These are phyloP conservation scores for Drechmeria coniospora DNA, from an alignment of 2,329 filamentous ascomycete species.

Conservation along the genomic window DNA sequence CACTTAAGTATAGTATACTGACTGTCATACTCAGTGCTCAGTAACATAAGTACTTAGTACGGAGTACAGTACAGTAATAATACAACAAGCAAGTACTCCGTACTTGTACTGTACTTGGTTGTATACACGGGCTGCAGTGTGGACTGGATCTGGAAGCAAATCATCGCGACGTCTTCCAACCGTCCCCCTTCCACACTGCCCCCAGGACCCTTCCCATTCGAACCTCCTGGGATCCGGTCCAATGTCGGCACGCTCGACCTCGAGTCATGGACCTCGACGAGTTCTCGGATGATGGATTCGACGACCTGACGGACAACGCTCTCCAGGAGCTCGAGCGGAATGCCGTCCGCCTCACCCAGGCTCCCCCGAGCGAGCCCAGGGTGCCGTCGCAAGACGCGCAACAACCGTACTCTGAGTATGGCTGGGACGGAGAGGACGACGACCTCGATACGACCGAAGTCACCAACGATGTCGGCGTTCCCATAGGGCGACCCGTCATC, in stretches of 20 bases:
- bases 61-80: no score
- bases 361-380: slow-evolving; percentile 15
- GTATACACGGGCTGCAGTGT: no score
- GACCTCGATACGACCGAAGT: slow-evolving; percentile 44
- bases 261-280: slow-evolving; percentile 32
- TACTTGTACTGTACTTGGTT: no score
- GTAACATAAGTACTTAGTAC: no score
- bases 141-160: no score
- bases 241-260: slow-evolving; percentile 5
- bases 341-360: slow-evolving; percentile 46
- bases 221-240: slow-evolving; percentile 5
- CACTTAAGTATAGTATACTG: no score
- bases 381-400: slow-evolving; percentile 7
- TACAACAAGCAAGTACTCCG: no score
- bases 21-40: no score
- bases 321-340: slow-evolving; percentile 48
- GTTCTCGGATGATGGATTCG: slow-evolving; percentile 49
- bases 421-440: slow-evolving; percentile 39
- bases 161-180: no score
- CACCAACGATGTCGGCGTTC: slow-evolving; percentile 29
- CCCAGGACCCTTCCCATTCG: slow-evolving; percentile 1
- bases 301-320: slow-evolving; percentile 40
- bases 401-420: slow-evolving; percentile 19
- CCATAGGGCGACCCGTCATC: slow-evolving; percentile 19
- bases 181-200: background rate